Evolutionary conservation across 2,329 filamentous ascomycete genomes (phyloP).

Genomic region (Alternaria gaisen): DNA sequence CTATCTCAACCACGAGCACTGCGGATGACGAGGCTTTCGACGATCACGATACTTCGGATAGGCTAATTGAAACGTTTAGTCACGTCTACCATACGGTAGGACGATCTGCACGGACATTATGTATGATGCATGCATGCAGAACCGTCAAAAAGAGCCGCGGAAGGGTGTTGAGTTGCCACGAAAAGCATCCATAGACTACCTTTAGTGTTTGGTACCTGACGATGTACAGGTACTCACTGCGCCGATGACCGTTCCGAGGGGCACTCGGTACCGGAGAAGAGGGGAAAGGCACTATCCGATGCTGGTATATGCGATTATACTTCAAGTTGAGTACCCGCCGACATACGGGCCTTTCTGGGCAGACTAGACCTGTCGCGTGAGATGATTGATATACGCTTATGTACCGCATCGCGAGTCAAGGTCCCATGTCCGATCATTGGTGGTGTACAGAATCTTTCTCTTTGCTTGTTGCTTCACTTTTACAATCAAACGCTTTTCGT

Average conservation of each 20-base stretch:
- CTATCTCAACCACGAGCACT: slow-evolving; percentile 23
- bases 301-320: neutral
- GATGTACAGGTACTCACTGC: slow-evolving; percentile 3
- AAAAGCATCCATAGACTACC: slow-evolving; percentile 15
- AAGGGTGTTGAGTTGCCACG: slow-evolving; percentile 5
- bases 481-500: neutral
- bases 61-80: slow-evolving; percentile 1
- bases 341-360: neutral
- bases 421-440: slow-evolving; percentile 1
- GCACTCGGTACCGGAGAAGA: neutral
- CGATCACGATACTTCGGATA: slow-evolving; percentile 4
- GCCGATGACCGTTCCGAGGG: neutral
- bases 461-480: slow-evolving; percentile 9
- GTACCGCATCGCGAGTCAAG: neutral
- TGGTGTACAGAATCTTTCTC: neutral
- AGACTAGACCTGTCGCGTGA: slow-evolving; percentile 2
- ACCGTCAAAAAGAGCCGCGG: slow-evolving; percentile 1
- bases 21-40: slow-evolving; percentile 8
- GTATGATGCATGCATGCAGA: slow-evolving; percentile 4
- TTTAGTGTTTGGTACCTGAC: slow-evolving; percentile 13
- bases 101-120: slow-evolving; percentile 1
- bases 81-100: neutral
- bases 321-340: neutral
- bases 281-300: neutral
- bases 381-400: slow-evolving; percentile 3